Evolutionary conservation across 306 rosid genomes (phyloP), one percentile per base, ranked within the genome.

Genomic region (Fagus sylvatica): DNA sequence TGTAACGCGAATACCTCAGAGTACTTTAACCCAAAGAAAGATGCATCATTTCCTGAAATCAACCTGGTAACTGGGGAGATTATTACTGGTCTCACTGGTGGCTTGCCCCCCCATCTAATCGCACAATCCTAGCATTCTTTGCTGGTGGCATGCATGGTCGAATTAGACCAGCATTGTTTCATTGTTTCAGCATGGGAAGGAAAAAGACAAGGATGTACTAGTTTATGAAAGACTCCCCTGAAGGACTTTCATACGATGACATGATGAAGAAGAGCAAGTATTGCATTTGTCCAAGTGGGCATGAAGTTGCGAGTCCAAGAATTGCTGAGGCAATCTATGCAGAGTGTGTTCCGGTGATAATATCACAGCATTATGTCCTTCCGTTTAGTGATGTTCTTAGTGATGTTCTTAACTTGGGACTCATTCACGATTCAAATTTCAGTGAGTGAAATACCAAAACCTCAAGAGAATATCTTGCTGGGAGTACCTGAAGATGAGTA

Each of bases 11-110:
- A 89, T 37, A 81, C 65, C 42, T 83, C 91, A 17, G 91, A 87
- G 84, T 81, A 84, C 79, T 89, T 89, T 83, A 85, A 89, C 60
- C 91, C 91, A 1, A 77, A 73, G 83, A 89, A 89, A 84, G 93
- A 89, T 67, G 93, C 91, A 54, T 87, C 93, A 19, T 79, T 89
- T 69, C 91, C 91, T 4, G 90, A 89, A 80, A 87, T 89, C 71
- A 84, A 40, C 4, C 42, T 40, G 42, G 42, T 40, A 40, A 40
- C 42, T 40, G 90, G 91, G n/a, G 84, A 84, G 10, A 80, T 78
- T 36, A 80, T 78, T 36, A 79, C 30, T 6, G 72, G 78, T 39
- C 78, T 87, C n/a, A 30, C 61, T 32, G 88, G 87, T 6, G 88
- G 88, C 56, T 67, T 76, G 33, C 86, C 84, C 0, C 84, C 0